Conservation (phyloP, 495 filamentous ascomycete species). For the Aspergillus indologenus region DNA sequence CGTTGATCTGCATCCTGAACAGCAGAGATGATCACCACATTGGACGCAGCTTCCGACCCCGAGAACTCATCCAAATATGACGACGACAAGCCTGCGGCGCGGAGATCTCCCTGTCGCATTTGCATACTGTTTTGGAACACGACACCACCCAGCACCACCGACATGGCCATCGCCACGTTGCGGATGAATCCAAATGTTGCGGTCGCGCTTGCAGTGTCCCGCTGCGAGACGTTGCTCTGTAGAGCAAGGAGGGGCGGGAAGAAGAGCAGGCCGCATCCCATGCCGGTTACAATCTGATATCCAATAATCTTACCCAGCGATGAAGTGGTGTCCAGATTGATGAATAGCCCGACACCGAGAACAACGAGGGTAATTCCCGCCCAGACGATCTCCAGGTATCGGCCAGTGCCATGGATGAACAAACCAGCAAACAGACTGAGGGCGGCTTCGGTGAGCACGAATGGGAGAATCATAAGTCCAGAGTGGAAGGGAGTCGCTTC, state of each 20-base stretch:
- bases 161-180: constrained; percentile 66
- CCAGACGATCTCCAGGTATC: constrained; percentile 57
- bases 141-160: constrained; percentile 75
- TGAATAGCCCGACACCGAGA: constrained; percentile 53
- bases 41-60: constrained; percentile 50
- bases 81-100: constrained; percentile 44
- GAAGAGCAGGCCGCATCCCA: constrained; percentile 48
- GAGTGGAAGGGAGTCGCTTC: constrained; percentile 49
- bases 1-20: constrained; percentile 45
- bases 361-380: constrained; percentile 43
- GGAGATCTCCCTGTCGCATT: constrained; percentile 32
- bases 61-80: constrained; percentile 40
- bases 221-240: constrained; percentile 63
- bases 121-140: constrained; percentile 70
- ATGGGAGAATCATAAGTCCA: constrained; percentile 51
- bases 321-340: constrained; percentile 38
- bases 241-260: constrained; percentile 72
- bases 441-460: constrained; percentile 49
- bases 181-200: constrained; percentile 72
- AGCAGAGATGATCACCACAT: constrained; percentile 42
- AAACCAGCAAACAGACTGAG: constrained; percentile 48
- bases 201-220: constrained; percentile 74
- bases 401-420: constrained; percentile 58
- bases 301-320: constrained; percentile 43
- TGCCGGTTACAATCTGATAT: constrained; percentile 63